phyloP scores from a whole-genome alignment of 306 rosid genomes.

The Canavalia gladiata region DNA sequence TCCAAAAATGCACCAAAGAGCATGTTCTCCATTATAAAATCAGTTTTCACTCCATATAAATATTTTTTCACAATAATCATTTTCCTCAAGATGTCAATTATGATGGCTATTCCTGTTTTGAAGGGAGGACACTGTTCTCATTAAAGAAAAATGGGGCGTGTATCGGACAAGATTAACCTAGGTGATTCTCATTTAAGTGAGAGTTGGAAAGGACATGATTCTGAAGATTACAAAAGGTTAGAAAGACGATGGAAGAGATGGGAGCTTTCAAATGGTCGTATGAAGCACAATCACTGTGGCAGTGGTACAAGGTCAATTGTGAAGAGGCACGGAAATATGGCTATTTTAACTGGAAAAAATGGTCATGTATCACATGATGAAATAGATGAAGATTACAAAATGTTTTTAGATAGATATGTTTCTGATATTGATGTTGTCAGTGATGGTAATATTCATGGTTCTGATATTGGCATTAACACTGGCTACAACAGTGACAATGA shows the following conservation, averaged over 20 bases:
- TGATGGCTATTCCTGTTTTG: neutral
- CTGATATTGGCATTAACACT: neutral
- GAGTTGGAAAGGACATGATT: neutral
- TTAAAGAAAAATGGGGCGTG: constrained; percentile 40
- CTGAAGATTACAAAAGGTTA: constrained; percentile 37
- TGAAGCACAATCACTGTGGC: neutral
- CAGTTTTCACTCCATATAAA: neutral
- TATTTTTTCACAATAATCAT: neutral
- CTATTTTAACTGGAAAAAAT: neutral
- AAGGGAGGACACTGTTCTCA: constrained; percentile 7
- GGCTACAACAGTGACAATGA: neutral
- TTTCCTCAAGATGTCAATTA: neutral
- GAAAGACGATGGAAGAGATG: constrained; percentile 62
- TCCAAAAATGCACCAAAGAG: neutral
- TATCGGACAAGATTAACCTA: neutral
- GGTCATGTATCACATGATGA: constrained; percentile 37
- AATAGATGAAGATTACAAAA: constrained; percentile 12
- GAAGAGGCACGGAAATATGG: neutral
- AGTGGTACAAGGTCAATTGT: constrained; percentile 16
- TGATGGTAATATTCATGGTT: constrained; percentile 3
- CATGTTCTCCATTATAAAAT: neutral
- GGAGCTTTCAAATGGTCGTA: constrained; percentile 17
- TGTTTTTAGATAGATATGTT: constrained; percentile 11
- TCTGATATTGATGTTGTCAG: constrained; percentile 28
- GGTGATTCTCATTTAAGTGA: constrained; percentile 21